phyloP scores from a whole-genome alignment of 192 early-diverging fungal species.

The Coemansia javaensis region DNA sequence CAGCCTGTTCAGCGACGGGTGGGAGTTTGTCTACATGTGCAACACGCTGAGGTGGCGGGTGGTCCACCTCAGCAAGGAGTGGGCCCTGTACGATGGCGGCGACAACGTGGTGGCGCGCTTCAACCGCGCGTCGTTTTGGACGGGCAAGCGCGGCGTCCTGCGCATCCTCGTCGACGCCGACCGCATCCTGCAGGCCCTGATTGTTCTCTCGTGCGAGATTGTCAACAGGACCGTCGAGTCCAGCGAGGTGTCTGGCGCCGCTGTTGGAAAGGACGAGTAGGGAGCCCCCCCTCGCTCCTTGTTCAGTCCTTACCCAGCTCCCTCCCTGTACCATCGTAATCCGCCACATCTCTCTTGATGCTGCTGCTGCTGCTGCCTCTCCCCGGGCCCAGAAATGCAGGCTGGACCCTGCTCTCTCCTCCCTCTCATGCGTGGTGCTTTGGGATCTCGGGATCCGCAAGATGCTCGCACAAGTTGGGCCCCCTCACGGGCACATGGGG shows the following conservation, averaged over 20 bases:
- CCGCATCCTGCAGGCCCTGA: not conserved
- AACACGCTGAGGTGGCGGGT: not conserved
- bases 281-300: too few species aligned
- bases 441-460: too few species aligned
- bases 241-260: not conserved
- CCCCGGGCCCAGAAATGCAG: too few species aligned
- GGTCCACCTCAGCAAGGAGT: not conserved
- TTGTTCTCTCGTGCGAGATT: constrained; percentile 1
- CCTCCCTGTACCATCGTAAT: too few species aligned
- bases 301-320: too few species aligned
- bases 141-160: not conserved
- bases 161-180: not conserved
- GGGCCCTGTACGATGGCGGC: not conserved
- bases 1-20: not conserved
- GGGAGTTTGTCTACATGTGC: not conserved
- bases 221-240: not conserved
- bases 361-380: too few species aligned
- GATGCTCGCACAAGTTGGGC: too few species aligned
- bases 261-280: too few species aligned
- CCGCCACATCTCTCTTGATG: too few species aligned
- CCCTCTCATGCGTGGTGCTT: too few species aligned
- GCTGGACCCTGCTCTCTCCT: too few species aligned
- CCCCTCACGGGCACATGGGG: too few species aligned
- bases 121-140: not conserved
- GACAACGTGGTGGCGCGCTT: not conserved